phyloP scores from a whole-genome alignment of 306 rosid species.

The Ammopiptanthus mongolicus region DNA sequence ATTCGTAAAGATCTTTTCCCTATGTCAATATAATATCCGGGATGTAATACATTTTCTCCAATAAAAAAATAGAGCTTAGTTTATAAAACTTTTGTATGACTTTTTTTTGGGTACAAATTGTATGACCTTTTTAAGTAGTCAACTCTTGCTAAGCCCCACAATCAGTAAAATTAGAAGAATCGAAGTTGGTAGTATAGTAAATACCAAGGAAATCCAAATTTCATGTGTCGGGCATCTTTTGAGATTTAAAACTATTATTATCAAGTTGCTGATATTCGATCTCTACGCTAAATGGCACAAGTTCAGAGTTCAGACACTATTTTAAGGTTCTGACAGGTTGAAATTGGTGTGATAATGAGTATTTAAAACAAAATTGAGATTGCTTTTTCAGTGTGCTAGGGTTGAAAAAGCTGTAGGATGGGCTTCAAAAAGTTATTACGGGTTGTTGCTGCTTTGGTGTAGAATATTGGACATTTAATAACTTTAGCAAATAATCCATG shows the following conservation, averaged over 20 bases:
- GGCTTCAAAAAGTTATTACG: slow-evolving; percentile 11
- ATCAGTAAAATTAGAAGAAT: slow-evolving; percentile 14
- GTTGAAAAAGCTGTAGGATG: slow-evolving; percentile 14
- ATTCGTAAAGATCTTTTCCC: too few relatives aligned
- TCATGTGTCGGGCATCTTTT: slow-evolving; percentile 29
- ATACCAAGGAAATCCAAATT: background rate
- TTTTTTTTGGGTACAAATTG: too few relatives aligned
- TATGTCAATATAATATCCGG: too few relatives aligned
- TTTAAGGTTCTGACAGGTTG: background rate
- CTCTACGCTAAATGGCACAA: slow-evolving; percentile 21
- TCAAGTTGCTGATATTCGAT: slow-evolving; percentile 34
- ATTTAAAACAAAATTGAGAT: background rate
- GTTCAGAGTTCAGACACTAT: slow-evolving; percentile 22
- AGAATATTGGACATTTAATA: slow-evolving; percentile 20
- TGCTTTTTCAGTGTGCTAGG: background rate
- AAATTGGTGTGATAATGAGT: background rate
- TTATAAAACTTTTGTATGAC: background rate
- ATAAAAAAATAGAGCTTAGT: background rate
- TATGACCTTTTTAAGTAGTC: slow-evolving; percentile 10
- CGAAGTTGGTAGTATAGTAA: background rate
- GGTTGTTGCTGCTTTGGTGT: slow-evolving; percentile 26
- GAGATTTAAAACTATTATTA: slow-evolving; percentile 13
- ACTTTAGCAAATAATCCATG: background rate
- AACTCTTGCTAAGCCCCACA: slow-evolving; percentile 21
- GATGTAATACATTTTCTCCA: background rate